These are phyloP conservation scores for Debaryomyces hansenii DNA, from an alignment of 805 yeast genomes.

Conservation along the genomic window DNA sequence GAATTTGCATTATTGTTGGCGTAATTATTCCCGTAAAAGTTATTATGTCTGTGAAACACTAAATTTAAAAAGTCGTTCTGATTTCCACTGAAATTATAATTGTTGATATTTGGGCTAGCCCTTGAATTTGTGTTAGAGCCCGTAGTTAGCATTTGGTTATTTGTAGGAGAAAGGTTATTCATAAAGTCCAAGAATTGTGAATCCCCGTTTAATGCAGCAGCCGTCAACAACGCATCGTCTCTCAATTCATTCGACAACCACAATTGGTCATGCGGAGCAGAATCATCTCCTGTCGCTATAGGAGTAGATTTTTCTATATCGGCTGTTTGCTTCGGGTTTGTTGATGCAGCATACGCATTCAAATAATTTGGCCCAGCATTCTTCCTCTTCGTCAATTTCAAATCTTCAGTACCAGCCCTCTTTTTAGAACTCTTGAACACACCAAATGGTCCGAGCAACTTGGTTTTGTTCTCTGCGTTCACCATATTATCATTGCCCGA, in stretches of 20 bases:
- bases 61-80: slow-evolving; percentile 52
- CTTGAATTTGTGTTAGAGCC: slow-evolving; percentile 5
- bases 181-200: slow-evolving; percentile 58
- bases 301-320: neutral
- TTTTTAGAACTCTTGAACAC: slow-evolving; percentile 51
- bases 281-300: slow-evolving; percentile 12
- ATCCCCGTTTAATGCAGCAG: slow-evolving; percentile 66
- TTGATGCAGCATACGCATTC: neutral
- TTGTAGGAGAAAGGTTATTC: slow-evolving; percentile 17
- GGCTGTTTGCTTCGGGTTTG: neutral
- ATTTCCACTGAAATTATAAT: slow-evolving; percentile 16
- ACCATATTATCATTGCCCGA: slow-evolving; percentile 32
- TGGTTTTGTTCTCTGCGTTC: slow-evolving; percentile 45
- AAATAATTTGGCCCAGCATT: neutral
- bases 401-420: slow-evolving; percentile 24
- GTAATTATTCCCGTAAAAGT: slow-evolving; percentile 4
- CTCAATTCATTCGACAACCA: slow-evolving; percentile 72
- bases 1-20: slow-evolving; percentile 3
- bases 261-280: slow-evolving; percentile 47
- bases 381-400: slow-evolving; percentile 3
- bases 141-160: slow-evolving; percentile 4
- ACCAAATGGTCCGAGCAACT: slow-evolving; percentile 77
- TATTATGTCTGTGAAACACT: slow-evolving; percentile 48
- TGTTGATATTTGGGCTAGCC: slow-evolving; percentile 4
- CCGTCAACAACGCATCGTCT: slow-evolving; percentile 72